Evolutionary conservation across 768 basidiomycete genomes (phyloP).

Genomic region (Russula abietina): DNA sequence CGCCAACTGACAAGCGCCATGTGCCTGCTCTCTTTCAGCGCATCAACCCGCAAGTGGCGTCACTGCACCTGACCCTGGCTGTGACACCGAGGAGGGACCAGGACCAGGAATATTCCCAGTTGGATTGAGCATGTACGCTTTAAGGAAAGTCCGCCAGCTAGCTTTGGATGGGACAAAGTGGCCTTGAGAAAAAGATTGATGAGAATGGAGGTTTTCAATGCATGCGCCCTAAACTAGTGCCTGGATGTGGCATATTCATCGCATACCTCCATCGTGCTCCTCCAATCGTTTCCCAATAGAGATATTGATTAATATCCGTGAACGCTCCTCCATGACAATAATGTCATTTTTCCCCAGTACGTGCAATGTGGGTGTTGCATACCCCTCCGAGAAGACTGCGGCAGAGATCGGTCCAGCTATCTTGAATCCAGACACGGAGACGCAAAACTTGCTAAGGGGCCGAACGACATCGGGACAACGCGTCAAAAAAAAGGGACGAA

Average conservation of each 20-base stretch:
- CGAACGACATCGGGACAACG: conserved; percentile 2
- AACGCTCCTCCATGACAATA: conserved; percentile 65
- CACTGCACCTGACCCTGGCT: conserved; percentile 42
- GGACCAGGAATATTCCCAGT: conserved; percentile 44
- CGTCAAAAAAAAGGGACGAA: not conserved
- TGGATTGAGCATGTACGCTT: conserved; percentile 56
- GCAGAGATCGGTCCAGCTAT: conserved; percentile 42
- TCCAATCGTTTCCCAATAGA: conserved; percentile 60
- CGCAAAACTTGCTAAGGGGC: conserved; percentile 55
- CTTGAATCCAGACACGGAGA: conserved; percentile 70
- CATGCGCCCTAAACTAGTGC: not conserved
- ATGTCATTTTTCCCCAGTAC: conserved; percentile 73
- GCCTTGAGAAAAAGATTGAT: conserved; percentile 37
- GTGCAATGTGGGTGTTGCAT: conserved; percentile 70
- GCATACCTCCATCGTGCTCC: conserved; percentile 71
- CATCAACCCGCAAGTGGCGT: conserved; percentile 35
- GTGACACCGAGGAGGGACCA: conserved; percentile 29
- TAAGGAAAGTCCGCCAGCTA: conserved; percentile 70
- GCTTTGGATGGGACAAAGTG: conserved; percentile 80
- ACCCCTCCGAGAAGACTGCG: conserved; percentile 45
- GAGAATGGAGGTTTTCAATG: not conserved
- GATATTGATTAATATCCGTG: conserved; percentile 47
- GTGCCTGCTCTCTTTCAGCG: not conserved
- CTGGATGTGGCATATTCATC: not conserved
- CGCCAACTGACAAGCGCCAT: not conserved